phyloP scores from a whole-genome alignment of 352 stramenopile species.

The Globisporangium echinulatum region DNA sequence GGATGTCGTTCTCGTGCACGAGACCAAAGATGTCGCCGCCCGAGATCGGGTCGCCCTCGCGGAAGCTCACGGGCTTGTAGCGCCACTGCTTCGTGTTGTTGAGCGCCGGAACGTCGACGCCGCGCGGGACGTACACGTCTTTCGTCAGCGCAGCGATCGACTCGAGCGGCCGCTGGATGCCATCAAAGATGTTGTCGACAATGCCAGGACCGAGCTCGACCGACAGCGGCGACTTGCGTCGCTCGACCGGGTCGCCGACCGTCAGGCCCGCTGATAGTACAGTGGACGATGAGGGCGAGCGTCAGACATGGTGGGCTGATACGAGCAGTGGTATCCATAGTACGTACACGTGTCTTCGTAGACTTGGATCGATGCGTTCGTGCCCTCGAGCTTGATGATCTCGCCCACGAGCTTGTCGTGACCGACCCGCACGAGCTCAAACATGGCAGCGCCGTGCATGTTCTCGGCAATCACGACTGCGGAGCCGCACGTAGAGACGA shows the following conservation, averaged over 20 bases:
- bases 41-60: constrained; percentile 92
- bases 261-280: constrained; percentile 84
- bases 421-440: constrained; percentile 95
- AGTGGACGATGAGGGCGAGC: too few relatives aligned
- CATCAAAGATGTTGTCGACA: constrained; percentile 99
- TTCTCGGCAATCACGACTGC: constrained; percentile 98
- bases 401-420: constrained; percentile 99
- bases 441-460: constrained; percentile 99
- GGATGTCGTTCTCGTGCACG: constrained; percentile 99
- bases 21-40: constrained; percentile 98
- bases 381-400: constrained; percentile 99
- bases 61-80: constrained; percentile 93
- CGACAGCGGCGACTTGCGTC: constrained; percentile 96
- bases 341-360: constrained; percentile 95
- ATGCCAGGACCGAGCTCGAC: constrained; percentile 99
- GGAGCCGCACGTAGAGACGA: background rate
- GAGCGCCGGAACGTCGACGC: constrained; percentile 95
- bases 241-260: constrained; percentile 96
- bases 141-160: constrained; percentile 91
- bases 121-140: constrained; percentile 97
- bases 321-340: too few relatives aligned
- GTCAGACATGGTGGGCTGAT: too few relatives aligned
- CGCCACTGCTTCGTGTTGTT: constrained; percentile 92
- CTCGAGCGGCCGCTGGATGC: constrained; percentile 98
- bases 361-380: constrained; percentile 99